These are phyloP conservation scores for Neostapfia colusana DNA, from an alignment of 176 grass and related monocot species.

Conservation along the genomic window DNA sequence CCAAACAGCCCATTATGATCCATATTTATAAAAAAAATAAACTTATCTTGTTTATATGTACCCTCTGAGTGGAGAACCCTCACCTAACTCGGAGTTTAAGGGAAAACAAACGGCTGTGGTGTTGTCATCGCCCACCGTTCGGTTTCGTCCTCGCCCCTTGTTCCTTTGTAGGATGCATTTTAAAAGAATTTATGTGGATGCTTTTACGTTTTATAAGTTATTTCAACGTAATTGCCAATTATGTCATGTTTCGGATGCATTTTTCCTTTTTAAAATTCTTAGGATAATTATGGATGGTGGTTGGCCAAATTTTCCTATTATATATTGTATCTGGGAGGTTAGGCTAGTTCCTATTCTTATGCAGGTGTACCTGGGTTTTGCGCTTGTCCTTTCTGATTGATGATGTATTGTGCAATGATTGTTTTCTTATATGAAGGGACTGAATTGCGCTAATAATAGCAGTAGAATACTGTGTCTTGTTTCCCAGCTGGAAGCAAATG, in stretches of 20 bases:
- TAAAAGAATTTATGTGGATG: background rate
- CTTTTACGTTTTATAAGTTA: background rate
- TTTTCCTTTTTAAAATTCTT: background rate
- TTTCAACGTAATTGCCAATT: background rate
- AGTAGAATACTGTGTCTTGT: background rate
- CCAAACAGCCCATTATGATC: background rate
- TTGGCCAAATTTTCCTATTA: slow-evolving; percentile 18
- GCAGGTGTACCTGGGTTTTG: slow-evolving; percentile 29
- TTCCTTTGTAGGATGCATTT: slow-evolving; percentile 3
- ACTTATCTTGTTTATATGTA: slow-evolving; percentile 4
- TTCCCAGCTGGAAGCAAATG: slow-evolving; percentile 16
- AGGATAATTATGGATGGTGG: slow-evolving; percentile 24
- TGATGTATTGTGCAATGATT: slow-evolving; percentile 32
- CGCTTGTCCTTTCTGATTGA: slow-evolving; percentile 18
- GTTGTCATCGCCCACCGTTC: background rate
- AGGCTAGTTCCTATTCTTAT: slow-evolving; percentile 8
- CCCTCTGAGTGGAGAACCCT: background rate
- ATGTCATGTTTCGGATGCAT: background rate
- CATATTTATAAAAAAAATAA: slow-evolving; percentile 15
- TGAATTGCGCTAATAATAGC: background rate
- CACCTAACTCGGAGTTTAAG: slow-evolving; percentile 24
- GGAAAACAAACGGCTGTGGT: background rate
- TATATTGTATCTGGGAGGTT: slow-evolving; percentile 15
- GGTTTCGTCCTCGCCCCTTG: background rate
- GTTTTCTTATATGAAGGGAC: slow-evolving; percentile 9